phyloP scores from a whole-genome alignment of 2,329 filamentous ascomycete species.

The Fonsecaea monophora region DNA sequence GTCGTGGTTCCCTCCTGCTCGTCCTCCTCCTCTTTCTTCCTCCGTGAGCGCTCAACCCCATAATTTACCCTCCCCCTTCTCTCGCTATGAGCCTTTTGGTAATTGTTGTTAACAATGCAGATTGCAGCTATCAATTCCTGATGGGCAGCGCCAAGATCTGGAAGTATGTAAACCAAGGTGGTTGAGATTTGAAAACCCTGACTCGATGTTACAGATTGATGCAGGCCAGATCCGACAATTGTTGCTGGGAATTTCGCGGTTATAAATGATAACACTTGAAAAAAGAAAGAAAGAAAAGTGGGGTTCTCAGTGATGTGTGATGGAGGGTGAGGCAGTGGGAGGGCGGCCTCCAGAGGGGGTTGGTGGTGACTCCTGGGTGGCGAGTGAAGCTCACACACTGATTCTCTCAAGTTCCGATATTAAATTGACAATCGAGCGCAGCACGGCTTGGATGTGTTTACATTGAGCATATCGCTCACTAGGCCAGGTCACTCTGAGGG shows the following conservation, averaged over 20 bases:
- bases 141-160: neutral
- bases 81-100: neutral
- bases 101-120: neutral
- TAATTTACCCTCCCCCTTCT: neutral
- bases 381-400: no score
- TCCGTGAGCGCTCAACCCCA: constrained; percentile 13
- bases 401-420: no score
- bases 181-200: no score
- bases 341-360: no score
- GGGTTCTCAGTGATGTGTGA: no score
- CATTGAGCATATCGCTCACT: no score
- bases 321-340: no score
- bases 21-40: constrained; percentile 12
- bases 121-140: neutral
- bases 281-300: no score
- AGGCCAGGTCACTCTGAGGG: no score
- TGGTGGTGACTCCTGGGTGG: no score
- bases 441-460: no score
- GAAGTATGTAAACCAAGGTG: neutral
- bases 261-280: neutral
- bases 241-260: neutral
- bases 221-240: neutral
- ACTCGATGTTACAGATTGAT: neutral
- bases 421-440: no score
- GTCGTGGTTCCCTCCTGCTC: constrained; percentile 4